These are phyloP conservation scores for Piper betle DNA, from an alignment of 164 flowering plant species.

Conservation along the genomic window DNA sequence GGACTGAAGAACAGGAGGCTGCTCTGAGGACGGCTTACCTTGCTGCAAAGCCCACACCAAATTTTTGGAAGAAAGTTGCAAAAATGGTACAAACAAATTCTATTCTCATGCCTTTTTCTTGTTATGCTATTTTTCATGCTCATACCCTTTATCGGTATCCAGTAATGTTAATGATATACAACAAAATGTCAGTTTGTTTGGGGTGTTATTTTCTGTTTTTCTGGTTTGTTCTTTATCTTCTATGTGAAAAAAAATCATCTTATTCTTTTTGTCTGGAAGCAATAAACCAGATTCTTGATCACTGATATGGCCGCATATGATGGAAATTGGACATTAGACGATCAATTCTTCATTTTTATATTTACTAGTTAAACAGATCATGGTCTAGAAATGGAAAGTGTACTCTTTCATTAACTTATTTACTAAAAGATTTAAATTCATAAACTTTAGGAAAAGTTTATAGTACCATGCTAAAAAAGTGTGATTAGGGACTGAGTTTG, in stretches of 20 bases:
- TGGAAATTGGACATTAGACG: too few species aligned
- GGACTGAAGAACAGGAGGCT: constrained; percentile 71
- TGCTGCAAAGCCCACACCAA: constrained; percentile 59
- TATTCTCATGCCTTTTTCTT: neutral
- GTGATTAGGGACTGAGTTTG: too few species aligned
- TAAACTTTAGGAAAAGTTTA: too few species aligned
- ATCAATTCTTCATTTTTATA: too few species aligned
- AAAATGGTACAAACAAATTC: constrained; percentile 36
- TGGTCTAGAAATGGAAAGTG: too few species aligned
- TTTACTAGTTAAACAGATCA: too few species aligned
- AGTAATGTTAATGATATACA: neutral
- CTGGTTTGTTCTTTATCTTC: neutral
- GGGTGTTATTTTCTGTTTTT: too few species aligned
- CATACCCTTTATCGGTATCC: constrained; percentile 27
- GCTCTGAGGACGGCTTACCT: constrained; percentile 70
- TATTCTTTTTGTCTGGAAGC: neutral
- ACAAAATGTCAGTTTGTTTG: neutral
- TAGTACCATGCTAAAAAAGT: neutral
- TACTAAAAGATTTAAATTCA: too few species aligned
- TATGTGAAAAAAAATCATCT: too few species aligned
- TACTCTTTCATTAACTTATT: too few species aligned
- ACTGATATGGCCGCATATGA: too few species aligned
- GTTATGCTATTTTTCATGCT: neutral
- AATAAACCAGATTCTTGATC: too few species aligned
- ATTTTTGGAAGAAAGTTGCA: constrained; percentile 87